Conservation (phyloP, 495 filamentous ascomycete species). For the Annulohypoxylon moriforme region DNA sequence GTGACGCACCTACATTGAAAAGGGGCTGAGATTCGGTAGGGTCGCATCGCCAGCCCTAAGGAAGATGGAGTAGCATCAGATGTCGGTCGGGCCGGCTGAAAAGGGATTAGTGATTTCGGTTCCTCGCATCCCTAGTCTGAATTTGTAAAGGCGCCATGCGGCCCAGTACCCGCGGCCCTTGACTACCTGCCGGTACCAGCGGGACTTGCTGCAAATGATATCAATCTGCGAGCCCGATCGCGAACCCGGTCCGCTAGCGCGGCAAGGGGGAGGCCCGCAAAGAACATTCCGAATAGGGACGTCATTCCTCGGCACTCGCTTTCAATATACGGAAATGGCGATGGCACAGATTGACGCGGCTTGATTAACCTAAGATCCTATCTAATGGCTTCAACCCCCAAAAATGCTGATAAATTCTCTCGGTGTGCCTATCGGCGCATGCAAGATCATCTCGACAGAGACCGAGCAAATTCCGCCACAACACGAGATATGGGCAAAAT, state of each 20-base stretch:
- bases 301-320: conserved; percentile 19
- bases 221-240: conserved; percentile 22
- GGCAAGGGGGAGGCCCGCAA: conserved; percentile 22
- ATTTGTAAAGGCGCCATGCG: conserved; percentile 25
- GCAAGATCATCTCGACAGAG: conserved; percentile 3
- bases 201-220: conserved; percentile 10
- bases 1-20: conserved; percentile 22
- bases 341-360: conserved; percentile 30
- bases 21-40: conserved; percentile 25
- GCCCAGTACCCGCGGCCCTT: conserved; percentile 4
- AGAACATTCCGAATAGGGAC: conserved; percentile 24
- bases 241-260: conserved; percentile 6
- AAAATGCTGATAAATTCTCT: neutral
- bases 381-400: conserved; percentile 26
- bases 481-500: conserved; percentile 11
- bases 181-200: neutral
- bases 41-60: conserved; percentile 40
- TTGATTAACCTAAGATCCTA: conserved; percentile 30
- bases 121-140: conserved; percentile 31
- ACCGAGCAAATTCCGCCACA: neutral
- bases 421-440: conserved; percentile 16
- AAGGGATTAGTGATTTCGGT: conserved; percentile 18
- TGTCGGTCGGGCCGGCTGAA: conserved; percentile 18
- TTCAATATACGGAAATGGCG: conserved; percentile 21
- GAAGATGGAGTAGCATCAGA: conserved; percentile 28